These are phyloP conservation scores for Malus fusca DNA, from an alignment of 306 rosid species.

Conservation along the genomic window DNA sequence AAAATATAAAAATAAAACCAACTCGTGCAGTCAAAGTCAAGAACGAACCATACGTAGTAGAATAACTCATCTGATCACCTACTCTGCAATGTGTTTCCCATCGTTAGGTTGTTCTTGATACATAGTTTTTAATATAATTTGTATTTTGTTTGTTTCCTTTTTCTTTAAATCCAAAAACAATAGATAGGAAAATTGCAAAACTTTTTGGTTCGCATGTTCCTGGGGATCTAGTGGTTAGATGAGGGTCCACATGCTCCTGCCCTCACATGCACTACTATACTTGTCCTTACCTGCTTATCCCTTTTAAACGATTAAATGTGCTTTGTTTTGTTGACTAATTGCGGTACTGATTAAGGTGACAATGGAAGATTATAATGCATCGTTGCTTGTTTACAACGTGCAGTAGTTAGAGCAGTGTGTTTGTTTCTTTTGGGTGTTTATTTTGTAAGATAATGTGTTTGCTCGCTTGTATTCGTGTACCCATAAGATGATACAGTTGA, in stretches of 20 bases:
- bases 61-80: not conserved
- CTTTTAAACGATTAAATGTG: not conserved
- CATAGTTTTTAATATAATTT: not conserved
- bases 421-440: too few species aligned
- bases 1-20: not conserved
- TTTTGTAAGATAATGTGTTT: not conserved
- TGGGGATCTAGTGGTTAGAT: conserved; percentile 11
- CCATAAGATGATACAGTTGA: too few species aligned
- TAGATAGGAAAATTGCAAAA: not conserved
- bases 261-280: conserved; percentile 7
- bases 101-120: not conserved
- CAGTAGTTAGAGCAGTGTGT: not conserved
- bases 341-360: not conserved
- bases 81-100: not conserved
- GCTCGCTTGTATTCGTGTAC: not conserved
- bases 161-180: not conserved
- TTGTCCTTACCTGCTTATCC: conserved; percentile 2
- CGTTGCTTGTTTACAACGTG: not conserved
- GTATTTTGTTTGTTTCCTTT: not conserved
- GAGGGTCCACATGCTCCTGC: conserved; percentile 18
- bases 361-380: not conserved
- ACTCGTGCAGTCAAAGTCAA: not conserved
- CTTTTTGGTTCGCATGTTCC: conserved; percentile 13
- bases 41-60: not conserved
- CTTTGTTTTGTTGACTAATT: conserved; percentile 2